Evolutionary conservation across 1,284 basidiomycete genomes (phyloP), one percentile per base, ranked within the genome.

Genomic region (Takashimella tepidaria): DNA sequence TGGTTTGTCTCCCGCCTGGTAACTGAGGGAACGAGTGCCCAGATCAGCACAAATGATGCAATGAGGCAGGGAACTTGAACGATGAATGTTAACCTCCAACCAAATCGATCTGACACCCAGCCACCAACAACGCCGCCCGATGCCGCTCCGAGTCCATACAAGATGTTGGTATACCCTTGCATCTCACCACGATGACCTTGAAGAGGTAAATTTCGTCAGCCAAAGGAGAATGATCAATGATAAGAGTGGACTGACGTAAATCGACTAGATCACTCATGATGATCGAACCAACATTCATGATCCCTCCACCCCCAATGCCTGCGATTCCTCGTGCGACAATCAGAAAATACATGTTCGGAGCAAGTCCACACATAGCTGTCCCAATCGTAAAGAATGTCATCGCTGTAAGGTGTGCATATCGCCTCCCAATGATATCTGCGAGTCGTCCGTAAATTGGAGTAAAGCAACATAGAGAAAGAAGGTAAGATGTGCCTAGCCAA

Each of bases 291-390:
- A 73, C 68, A 19, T 60, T 63, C 13, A 65, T 68, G 40, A 77
- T 55, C 82, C 89, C 89, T 71, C 90, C 89, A 56, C 91, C 89
- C 53, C 91, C 90, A 83, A 92, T 89, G 46, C 90, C 90, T 40
- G 91, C 90, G 43, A 92, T 73, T 10, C 87, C 85, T 19, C 91
- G 83, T 47, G 88, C 87, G 53, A 80, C 79, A 57, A 93, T 89
- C 53, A 93, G 79, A n/a, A 81, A 74, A 60, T 84, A 80, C 90
- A 93, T 93, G 8, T 84, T 87, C 16, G 85, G 83, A 22, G 89
- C 89, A 42, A 90, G 66, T 4, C 87, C 91, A 66, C 91, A 95
- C 5, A 85, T 78, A 40, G 89, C 77, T 4, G 89, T 93, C 37
- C 91, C 90, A 59, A 82, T 79, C 25, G 89, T 87, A 77, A 93